Percentiles rank a stretch among this genome's conserved stretches.
Conservation (phyloP, 2,329 filamentous ascomycete genomes). For the Pseudocercospora cruenta region DNA sequence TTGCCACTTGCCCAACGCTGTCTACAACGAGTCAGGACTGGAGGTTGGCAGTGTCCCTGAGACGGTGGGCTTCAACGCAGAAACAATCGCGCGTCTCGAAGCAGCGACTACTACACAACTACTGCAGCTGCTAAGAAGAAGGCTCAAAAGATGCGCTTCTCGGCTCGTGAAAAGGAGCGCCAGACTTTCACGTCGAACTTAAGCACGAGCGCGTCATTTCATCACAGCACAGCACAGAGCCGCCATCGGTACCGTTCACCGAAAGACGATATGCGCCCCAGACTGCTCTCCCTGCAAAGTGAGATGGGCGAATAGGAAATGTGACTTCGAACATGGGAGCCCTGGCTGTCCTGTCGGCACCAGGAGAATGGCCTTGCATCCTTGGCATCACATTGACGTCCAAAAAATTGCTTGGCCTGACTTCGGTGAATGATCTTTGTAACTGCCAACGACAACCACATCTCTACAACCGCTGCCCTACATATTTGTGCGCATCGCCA, state of each 20-base stretch:
- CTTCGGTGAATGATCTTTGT: background rate
- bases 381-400: constrained; percentile 2
- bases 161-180: background rate
- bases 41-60: background rate
- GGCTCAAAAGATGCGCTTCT: too few species aligned
- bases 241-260: too few species aligned
- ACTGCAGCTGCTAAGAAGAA: too few species aligned
- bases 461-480: background rate
- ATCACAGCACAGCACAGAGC: background rate
- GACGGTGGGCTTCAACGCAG: constrained; percentile 1
- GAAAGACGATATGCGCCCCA: background rate
- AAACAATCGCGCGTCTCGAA: background rate
- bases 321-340: too few species aligned
- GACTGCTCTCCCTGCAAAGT: background rate
- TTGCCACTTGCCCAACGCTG: background rate
- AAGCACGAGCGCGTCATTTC: background rate
- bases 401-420: background rate
- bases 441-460: background rate
- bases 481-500: background rate
- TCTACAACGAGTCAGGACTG: background rate
- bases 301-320: background rate
- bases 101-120: background rate
- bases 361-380: background rate
- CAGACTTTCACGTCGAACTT: background rate
- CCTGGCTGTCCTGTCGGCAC: background rate